Conservation (phyloP, 2,329 filamentous ascomycete species). For the Zelopaecilomyces penicillatus region DNA sequence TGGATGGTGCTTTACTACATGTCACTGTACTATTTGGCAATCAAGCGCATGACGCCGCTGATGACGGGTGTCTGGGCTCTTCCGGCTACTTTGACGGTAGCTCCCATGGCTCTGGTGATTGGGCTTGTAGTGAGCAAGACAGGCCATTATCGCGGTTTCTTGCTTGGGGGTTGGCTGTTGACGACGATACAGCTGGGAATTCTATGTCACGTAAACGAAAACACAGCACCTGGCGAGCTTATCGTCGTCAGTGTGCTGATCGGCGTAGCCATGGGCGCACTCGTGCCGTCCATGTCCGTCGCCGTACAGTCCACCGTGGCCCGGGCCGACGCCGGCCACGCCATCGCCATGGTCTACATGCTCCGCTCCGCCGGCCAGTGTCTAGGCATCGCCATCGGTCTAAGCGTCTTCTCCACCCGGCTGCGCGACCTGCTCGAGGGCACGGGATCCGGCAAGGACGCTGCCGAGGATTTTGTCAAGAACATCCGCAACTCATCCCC, state of each 20-base stretch:
- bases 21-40: slow-evolving; percentile 17
- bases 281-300: slow-evolving; percentile 56
- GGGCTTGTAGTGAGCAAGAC: slow-evolving; percentile 46
- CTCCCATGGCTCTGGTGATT: slow-evolving; percentile 48
- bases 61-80: slow-evolving; percentile 40
- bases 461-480: neutral
- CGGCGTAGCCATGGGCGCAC: slow-evolving; percentile 53
- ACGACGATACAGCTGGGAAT: slow-evolving; percentile 50
- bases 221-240: slow-evolving; percentile 46
- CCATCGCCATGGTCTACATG: slow-evolving; percentile 19
- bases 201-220: slow-evolving; percentile 37
- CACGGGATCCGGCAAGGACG: neutral
- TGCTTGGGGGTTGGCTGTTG: slow-evolving; percentile 54
- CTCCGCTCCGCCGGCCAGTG: slow-evolving; percentile 19
- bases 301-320: slow-evolving; percentile 47
- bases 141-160: slow-evolving; percentile 51
- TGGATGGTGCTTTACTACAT: slow-evolving; percentile 22
- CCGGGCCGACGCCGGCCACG: slow-evolving; percentile 14
- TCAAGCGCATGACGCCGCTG: slow-evolving; percentile 14
- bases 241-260: slow-evolving; percentile 53
- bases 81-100: slow-evolving; percentile 54
- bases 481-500: neutral
- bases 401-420: slow-evolving; percentile 17
- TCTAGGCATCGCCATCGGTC: slow-evolving; percentile 19
- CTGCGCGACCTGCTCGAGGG: slow-evolving; percentile 1